Percentiles rank a stretch among this genome's conserved stretches.
phyloP scores from a whole-genome alignment of 2,329 filamentous ascomycete genomes.

The Setomelanomma holmii region DNA sequence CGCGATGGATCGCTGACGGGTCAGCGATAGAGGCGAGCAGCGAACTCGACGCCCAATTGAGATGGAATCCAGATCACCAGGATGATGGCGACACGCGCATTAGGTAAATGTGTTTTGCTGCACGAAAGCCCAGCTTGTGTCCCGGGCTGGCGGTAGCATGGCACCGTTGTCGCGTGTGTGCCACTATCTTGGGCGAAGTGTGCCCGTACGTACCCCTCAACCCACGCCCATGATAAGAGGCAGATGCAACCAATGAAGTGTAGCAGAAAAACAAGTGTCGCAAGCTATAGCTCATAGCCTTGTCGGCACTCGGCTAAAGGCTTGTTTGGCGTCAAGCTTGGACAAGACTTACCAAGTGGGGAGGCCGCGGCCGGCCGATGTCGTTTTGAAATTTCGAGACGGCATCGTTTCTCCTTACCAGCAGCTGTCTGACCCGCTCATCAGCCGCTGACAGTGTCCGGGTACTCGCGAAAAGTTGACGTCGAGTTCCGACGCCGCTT shows the following conservation, averaged over 20 bases:
- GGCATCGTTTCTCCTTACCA: too few species aligned
- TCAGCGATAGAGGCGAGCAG: background rate
- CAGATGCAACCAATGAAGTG: slow-evolving; percentile 1
- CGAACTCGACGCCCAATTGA: background rate
- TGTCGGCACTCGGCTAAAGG: slow-evolving; percentile 2
- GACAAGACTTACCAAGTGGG: background rate
- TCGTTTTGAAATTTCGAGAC: background rate
- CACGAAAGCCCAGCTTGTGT: background rate
- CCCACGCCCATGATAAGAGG: slow-evolving; percentile 1
- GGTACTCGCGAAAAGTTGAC: too few species aligned
- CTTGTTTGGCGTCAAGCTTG: slow-evolving; percentile 1
- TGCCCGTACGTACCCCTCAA: background rate
- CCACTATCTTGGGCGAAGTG: background rate
- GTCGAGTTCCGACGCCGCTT: too few species aligned
- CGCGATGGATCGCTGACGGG: background rate
- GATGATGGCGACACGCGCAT: background rate
- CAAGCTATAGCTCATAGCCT: background rate
- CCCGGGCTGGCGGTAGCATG: background rate
- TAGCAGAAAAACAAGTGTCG: background rate
- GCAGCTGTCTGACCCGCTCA: too few species aligned
- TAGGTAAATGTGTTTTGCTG: background rate
- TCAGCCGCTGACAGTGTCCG: too few species aligned
- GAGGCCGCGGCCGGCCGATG: background rate
- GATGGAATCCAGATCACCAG: background rate
- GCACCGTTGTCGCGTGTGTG: too few species aligned